A percentile compares a stretch with the other conserved stretches of the same genome.
Evolutionary conservation across 2,329 filamentous ascomycete species (phyloP).

Genomic region (Pestalotiopsis fici): DNA sequence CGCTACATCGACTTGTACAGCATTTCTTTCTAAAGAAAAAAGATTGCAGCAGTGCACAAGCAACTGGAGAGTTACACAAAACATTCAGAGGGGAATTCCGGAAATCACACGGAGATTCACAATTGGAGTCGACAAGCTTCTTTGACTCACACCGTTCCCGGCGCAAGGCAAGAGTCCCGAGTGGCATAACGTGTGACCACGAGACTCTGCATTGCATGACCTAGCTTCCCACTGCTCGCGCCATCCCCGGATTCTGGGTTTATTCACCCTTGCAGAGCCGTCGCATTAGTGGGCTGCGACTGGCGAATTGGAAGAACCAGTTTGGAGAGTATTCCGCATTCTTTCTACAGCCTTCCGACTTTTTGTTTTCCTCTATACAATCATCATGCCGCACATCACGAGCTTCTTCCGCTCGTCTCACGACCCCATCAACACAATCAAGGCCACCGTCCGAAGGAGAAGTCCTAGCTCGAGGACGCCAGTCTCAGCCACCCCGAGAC

Average conservation of each 20-base stretch:
- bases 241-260: slow-evolving; percentile 12
- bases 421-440: slow-evolving; percentile 53
- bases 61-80: not conserved
- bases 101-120: not conserved
- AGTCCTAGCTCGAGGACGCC: slow-evolving; percentile 26
- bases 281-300: slow-evolving; percentile 5
- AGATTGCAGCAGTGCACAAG: not conserved
- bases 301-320: slow-evolving; percentile 13
- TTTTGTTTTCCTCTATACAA: slow-evolving; percentile 35
- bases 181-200: not conserved
- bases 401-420: slow-evolving; percentile 60
- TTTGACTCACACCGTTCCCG: not conserved
- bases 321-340: not conserved
- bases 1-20: not conserved
- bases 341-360: not conserved
- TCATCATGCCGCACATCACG: slow-evolving; percentile 61
- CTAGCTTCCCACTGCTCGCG: slow-evolving; percentile 7
- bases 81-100: not conserved
- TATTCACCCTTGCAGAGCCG: not conserved
- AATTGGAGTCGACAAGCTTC: not conserved
- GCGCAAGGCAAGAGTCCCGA: not conserved
- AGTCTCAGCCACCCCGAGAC: slow-evolving; percentile 21
- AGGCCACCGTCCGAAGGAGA: slow-evolving; percentile 34
- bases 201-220: slow-evolving; percentile 2
- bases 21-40: not conserved